Evolutionary conservation across 768 basidiomycete species (phyloP).

Genomic region (Dioszegia crocea): DNA sequence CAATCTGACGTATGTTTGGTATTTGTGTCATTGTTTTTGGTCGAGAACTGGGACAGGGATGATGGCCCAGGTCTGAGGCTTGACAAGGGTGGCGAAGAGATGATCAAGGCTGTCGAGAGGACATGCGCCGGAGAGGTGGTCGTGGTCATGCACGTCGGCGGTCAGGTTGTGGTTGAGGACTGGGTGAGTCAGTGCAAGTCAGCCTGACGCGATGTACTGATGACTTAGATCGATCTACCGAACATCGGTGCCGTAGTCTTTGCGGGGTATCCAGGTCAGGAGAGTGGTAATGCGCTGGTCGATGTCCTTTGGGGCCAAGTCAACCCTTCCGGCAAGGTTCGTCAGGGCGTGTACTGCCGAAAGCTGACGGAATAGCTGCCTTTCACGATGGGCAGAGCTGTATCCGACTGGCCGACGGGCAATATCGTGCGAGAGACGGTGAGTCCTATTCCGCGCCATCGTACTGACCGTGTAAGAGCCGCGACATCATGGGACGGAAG

Average conservation of each 20-base stretch:
- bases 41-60: conserved; percentile 46
- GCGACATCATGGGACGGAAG: not conserved
- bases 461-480: not conserved
- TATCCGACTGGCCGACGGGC: conserved; percentile 42
- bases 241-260: conserved; percentile 48
- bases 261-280: conserved; percentile 45
- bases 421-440: conserved; percentile 38
- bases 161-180: conserved; percentile 39
- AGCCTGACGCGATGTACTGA: not conserved
- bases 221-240: conserved; percentile 40
- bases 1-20: conserved; percentile 47
- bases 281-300: conserved; percentile 46
- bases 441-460: no score
- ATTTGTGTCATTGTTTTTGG: conserved; percentile 44
- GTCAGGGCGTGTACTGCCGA: not conserved
- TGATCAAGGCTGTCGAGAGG: conserved; percentile 38
- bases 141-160: conserved; percentile 38
- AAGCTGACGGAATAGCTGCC: conserved; percentile 27
- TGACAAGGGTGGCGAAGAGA: conserved; percentile 34
- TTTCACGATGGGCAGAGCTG: conserved; percentile 46
- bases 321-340: conserved; percentile 43
- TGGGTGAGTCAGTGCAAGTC: conserved; percentile 44
- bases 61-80: conserved; percentile 20
- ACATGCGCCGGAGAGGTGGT: conserved; percentile 37
- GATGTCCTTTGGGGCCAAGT: conserved; percentile 45